Evolutionary conservation across 2,329 filamentous ascomycete genomes (phyloP).

Genomic region (Phaeoacremonium minimum): DNA sequence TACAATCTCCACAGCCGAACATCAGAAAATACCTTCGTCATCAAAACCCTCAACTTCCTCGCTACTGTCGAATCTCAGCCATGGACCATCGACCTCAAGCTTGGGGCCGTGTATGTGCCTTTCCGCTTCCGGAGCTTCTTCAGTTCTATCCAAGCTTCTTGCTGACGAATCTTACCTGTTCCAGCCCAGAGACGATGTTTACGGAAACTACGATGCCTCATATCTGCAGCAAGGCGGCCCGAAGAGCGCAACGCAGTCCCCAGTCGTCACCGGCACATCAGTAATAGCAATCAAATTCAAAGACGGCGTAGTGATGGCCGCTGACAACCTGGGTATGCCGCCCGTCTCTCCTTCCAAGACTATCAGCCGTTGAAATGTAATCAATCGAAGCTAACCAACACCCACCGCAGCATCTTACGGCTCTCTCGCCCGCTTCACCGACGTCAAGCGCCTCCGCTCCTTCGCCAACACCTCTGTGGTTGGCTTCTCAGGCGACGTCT

Average conservation of each 20-base stretch:
- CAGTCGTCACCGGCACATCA: slow-evolving; percentile 93
- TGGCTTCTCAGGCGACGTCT: slow-evolving; percentile 95
- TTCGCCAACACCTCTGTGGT: slow-evolving; percentile 83
- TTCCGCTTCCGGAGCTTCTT: slow-evolving; percentile 2
- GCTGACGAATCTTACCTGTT: slow-evolving; percentile 26
- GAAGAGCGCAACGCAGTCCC: slow-evolving; percentile 83
- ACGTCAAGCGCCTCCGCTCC: slow-evolving; percentile 89
- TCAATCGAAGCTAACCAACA: slow-evolving; percentile 5
- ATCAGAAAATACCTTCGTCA: no score
- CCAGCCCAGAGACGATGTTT: slow-evolving; percentile 95
- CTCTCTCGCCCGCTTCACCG: slow-evolving; percentile 91
- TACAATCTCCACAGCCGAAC: neutral
- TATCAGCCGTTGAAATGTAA: neutral
- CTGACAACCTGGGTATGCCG: slow-evolving; percentile 83
- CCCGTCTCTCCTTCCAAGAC: slow-evolving; percentile 2
- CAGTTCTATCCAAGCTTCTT: slow-evolving; percentile 17
- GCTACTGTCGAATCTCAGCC: slow-evolving; percentile 11
- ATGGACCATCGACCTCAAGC: slow-evolving; percentile 73
- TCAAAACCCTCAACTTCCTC: neutral
- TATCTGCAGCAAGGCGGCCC: slow-evolving; percentile 71
- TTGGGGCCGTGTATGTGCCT: slow-evolving; percentile 63
- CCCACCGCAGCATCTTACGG: slow-evolving; percentile 80
- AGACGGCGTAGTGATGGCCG: slow-evolving; percentile 91
- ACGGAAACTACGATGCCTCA: slow-evolving; percentile 86
- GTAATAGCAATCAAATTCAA: slow-evolving; percentile 95